Evolutionary conservation across 169 alveolate species (phyloP).

Genomic region (Plasmodium reichenowi): DNA sequence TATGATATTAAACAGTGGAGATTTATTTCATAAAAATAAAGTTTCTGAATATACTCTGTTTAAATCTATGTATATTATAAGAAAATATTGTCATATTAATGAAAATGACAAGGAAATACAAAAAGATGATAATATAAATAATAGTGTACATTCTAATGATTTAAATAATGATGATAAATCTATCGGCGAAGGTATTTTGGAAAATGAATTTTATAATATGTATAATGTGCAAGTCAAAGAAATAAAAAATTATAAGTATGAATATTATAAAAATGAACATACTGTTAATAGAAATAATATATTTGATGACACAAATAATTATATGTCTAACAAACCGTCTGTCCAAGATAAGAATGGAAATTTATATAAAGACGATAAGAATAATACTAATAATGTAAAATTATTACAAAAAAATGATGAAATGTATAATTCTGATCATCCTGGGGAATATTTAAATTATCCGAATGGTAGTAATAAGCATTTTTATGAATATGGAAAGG

Average conservation of each 20-base stretch:
- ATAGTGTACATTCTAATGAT: too few relatives aligned
- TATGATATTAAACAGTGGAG: constrained; percentile 95
- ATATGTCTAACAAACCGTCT: too few relatives aligned
- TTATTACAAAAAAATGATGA: too few relatives aligned
- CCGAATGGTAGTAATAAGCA: too few relatives aligned
- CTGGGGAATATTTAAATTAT: too few relatives aligned
- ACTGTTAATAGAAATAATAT: not conserved
- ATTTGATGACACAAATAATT: too few relatives aligned
- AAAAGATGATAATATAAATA: not conserved
- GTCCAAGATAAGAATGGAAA: too few relatives aligned
- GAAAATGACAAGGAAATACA: not conserved
- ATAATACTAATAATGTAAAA: too few relatives aligned
- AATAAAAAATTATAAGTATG: constrained; percentile 20
- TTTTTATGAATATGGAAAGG: too few relatives aligned
- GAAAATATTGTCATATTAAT: constrained; percentile 46
- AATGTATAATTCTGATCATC: too few relatives aligned
- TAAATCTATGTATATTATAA: constrained; percentile 49
- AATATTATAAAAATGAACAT: constrained; percentile 16
- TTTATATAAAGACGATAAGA: too few relatives aligned
- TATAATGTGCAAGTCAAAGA: constrained; percentile 10
- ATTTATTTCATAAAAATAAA: constrained; percentile 94
- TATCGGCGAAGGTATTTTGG: not conserved
- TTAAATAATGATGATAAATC: not conserved
- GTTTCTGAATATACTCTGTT: constrained; percentile 86
- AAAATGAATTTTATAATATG: not conserved